A percentile compares a stretch with the other conserved stretches of the same genome.
These are phyloP conservation scores for Lunasporangiospora selenospora DNA, from an alignment of 192 early-diverging fungal genomes.

Conservation along the genomic window DNA sequence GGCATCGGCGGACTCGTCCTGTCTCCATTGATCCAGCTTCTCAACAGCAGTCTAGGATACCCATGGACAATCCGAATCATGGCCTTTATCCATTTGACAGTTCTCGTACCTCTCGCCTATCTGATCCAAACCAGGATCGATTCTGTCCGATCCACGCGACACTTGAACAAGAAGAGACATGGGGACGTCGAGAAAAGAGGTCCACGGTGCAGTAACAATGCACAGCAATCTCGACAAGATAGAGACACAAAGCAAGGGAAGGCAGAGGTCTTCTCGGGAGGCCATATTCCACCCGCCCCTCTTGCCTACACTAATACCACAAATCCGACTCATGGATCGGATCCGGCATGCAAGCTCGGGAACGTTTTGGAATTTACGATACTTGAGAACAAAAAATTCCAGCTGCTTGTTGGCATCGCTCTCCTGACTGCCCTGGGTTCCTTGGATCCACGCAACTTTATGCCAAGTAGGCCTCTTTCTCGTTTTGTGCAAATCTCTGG, in stretches of 20 bases:
- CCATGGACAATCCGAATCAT: slow-evolving; percentile 60
- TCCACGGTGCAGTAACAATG: too few relatives aligned
- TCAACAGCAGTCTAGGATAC: slow-evolving; percentile 54
- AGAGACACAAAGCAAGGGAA: too few relatives aligned
- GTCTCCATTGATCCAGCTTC: slow-evolving; percentile 52
- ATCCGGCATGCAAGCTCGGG: too few relatives aligned
- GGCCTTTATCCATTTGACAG: slow-evolving; percentile 50
- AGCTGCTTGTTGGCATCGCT: slow-evolving; percentile 41
- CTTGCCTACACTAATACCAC: too few relatives aligned
- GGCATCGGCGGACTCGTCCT: slow-evolving; percentile 61
- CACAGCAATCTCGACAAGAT: too few relatives aligned
- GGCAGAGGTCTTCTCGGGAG: slow-evolving; percentile 49
- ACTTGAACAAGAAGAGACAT: too few relatives aligned
- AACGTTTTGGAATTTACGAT: too few relatives aligned
- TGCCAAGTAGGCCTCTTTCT: slow-evolving; percentile 44
- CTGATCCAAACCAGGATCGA: slow-evolving; percentile 51
- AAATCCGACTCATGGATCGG: too few relatives aligned
- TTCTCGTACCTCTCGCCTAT: slow-evolving; percentile 46
- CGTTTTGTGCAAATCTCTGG: too few relatives aligned
- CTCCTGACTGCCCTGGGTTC: slow-evolving; percentile 57
- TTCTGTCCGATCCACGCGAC: too few relatives aligned
- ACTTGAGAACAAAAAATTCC: slow-evolving; percentile 52
- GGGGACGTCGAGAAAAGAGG: too few relatives aligned
- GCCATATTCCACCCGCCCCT: too few relatives aligned
- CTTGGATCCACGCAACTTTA: slow-evolving; percentile 63